phyloP scores from a whole-genome alignment of 1,139 yeast genomes.

The Yamadazyma songkhlaensis region DNA sequence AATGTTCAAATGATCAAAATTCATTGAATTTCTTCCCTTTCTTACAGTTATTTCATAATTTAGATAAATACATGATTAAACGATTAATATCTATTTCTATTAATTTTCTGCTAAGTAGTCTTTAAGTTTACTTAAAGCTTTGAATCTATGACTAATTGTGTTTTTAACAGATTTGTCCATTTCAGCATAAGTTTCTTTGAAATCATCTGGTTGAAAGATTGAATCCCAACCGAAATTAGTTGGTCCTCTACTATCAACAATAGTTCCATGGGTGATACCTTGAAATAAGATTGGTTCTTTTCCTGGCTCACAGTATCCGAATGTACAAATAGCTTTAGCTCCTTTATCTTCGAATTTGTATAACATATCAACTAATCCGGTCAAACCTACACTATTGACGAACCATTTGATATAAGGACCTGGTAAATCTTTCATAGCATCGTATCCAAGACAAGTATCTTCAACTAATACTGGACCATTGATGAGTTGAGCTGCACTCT shows the following conservation, averaged over 20 bases:
- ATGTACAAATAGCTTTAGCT: slow-evolving; percentile 89
- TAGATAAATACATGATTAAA: not conserved
- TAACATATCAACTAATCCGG: slow-evolving; percentile 73
- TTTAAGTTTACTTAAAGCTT: slow-evolving; percentile 73
- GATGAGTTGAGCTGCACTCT: slow-evolving; percentile 61
- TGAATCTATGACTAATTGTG: slow-evolving; percentile 79
- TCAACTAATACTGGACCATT: slow-evolving; percentile 87
- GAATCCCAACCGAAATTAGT: slow-evolving; percentile 94
- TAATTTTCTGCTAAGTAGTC: slow-evolving; percentile 40
- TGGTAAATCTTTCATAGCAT: slow-evolving; percentile 77
- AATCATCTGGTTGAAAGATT: slow-evolving; percentile 75
- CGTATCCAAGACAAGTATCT: slow-evolving; percentile 87
- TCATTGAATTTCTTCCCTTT: too few relatives aligned
- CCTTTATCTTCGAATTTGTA: slow-evolving; percentile 77
- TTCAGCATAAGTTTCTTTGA: slow-evolving; percentile 81
- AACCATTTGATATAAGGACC: slow-evolving; percentile 96
- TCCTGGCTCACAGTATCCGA: slow-evolving; percentile 86
- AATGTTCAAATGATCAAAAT: slow-evolving; percentile 21
- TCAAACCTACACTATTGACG: slow-evolving; percentile 65
- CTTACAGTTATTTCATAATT: too few relatives aligned
- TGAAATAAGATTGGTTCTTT: slow-evolving; percentile 70
- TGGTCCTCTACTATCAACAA: slow-evolving; percentile 77
- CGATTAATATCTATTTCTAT: not conserved
- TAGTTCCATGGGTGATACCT: slow-evolving; percentile 78
- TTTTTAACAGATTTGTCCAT: slow-evolving; percentile 77